Base-by-base conservation (phyloP, 345 rosid species). In the Ceriops decandra region DNA sequence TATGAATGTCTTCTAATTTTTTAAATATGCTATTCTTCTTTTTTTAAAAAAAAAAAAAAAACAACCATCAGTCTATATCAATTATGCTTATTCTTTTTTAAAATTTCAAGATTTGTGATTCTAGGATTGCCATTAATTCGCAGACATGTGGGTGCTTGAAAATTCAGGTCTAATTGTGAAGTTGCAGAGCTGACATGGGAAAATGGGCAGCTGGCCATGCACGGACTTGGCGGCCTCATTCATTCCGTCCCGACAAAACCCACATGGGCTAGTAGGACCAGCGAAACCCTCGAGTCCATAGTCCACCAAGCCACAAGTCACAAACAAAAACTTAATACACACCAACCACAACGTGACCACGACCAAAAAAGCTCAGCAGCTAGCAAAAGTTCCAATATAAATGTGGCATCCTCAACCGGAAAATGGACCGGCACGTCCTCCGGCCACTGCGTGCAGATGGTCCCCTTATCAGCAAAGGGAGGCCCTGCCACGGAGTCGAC, bases 141-240 rank as follows among this genome's bases (percentile, higher is more conserved):
- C 49, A 42, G 49, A 42, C 49, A 13, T 42, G 49, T 42, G 49
- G 9, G 9, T 13, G 2, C 30, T 56, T 59, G 60, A 7, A 21
- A 46, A 22, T 52, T 62, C 81, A 82, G 88, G 88, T 77, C 84
- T 17, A 77, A 75, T 42, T 77, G 80, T 47, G 84, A 79, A 74
- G 74, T 80, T 7, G 77, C 80, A 68, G 86, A 82, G 76, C 84
- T 80, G 33, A 78, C 81, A 67, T 86, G 90, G 86, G 82, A 80
- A 60, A 85, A 83, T 68, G 85, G 87, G 56, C 83, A 85, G 51
- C 3, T 77, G 62, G 77, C 81, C 6, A 80, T 83, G 68, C 76
- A 81, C 52, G 89, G 85, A 60, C 81, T 81, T 33, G 72, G 76
- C 57, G 76, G 76, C 35, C 61, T 67, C 42, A 74, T 68, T 27